Evolutionary conservation across 106 monocot species (phyloP), one percentile per base, ranked within the genome.

Genomic region (Dendrobium chrysotoxum): DNA sequence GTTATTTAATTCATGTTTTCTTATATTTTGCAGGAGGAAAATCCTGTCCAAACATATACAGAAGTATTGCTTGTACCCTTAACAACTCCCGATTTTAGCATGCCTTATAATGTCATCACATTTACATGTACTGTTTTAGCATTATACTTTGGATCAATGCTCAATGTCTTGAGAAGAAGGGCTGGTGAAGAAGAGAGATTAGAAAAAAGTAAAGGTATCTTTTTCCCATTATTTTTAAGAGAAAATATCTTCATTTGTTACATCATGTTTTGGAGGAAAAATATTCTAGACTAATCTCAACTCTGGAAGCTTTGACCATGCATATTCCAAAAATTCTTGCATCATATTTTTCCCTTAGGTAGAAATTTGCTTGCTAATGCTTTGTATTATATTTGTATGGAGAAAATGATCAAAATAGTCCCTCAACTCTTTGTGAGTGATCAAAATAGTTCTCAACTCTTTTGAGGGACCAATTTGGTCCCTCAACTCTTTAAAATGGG

Each of bases 81-180:
- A 67, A 97, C 94, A 46, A 97, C 96, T 81, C 96, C 94, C 78
- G 96, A 97, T 92, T 97, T 97, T 84, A 97, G 96, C 84, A 97
- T 97, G 96, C 96, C 96, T 16, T 97, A 97, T 78, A 97, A 97
- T 88, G 96, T 98, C 65, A 94, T 94, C 82, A 98, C 97, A 16
- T 92, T 98, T 61, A 94, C 94, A 40, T 98, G 97, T 77, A 98
- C 97, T 4, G 91, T 98, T 10, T 86, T 98, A 81, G 97, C 94
- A 79, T 81, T 98, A 75, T 98, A 94, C 86, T 98, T 94, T 86
- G 97, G 97, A 28, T 98, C 97, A 25, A 82, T 98, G 87, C 86
- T 94, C 1, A 98, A 98, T 89, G 91, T 88, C 73, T 81, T 98
- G 77, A 81, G 97, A 76, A 86, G 91, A 75, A 84, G 97, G 54